Conservation (phyloP, 1,284 basidiomycete species). For the Rhodotorula glutinis region DNA sequence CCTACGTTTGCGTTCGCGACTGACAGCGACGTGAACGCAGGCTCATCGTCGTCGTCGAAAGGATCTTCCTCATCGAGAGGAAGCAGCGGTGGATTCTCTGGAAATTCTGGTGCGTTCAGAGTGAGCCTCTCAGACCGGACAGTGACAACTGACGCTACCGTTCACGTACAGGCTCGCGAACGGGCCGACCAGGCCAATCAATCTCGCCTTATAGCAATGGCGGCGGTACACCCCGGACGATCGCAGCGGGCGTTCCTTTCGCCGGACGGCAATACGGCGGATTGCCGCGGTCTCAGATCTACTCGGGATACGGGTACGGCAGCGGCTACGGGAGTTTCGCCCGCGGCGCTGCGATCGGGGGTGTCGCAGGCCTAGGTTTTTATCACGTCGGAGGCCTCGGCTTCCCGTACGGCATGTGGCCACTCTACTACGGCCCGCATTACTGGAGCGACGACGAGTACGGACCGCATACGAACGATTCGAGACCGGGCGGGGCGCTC, state of each 20-base stretch:
- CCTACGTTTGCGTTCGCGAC: no score
- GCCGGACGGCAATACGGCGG: constrained; percentile 16
- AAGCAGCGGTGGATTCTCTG: no score
- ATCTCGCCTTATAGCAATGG: constrained; percentile 3
- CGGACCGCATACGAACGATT: constrained; percentile 12
- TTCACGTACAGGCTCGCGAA: neutral
- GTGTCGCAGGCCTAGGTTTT: constrained; percentile 5
- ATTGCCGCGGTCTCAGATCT: constrained; percentile 5
- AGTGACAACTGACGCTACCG: no score
- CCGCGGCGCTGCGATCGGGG: neutral
- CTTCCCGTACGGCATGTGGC: constrained; percentile 16
- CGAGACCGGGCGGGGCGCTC: constrained; percentile 16
- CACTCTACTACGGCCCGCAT: constrained; percentile 13
- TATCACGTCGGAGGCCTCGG: constrained; percentile 9
- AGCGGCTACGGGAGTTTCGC: constrained; percentile 5
- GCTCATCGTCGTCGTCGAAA: neutral
- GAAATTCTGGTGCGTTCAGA: no score
- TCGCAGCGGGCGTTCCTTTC: constrained; percentile 3
- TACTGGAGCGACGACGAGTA: constrained; percentile 32
- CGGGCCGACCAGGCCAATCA: neutral
- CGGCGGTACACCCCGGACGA: constrained; percentile 4
- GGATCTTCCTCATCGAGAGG: neutral
- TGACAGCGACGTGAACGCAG: no score
- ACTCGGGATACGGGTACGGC: constrained; percentile 11
- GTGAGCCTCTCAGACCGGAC: no score